Conservation (phyloP, 2,329 filamentous ascomycete species). For the Gaeumannomyces sp. region DNA sequence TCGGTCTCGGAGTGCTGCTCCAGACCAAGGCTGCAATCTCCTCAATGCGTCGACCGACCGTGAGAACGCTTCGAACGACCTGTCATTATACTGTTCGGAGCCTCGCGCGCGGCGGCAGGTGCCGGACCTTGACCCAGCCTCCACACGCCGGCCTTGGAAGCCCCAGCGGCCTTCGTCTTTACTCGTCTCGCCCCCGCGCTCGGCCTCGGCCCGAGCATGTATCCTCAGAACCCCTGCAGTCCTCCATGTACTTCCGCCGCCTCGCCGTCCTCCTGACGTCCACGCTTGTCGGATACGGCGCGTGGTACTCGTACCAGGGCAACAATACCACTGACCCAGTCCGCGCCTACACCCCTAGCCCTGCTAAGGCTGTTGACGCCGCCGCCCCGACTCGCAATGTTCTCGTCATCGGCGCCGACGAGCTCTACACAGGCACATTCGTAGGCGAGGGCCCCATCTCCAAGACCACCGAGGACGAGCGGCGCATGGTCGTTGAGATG, state of each 20-base stretch:
- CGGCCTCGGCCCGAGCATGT: slow-evolving; percentile 27
- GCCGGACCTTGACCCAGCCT: slow-evolving; percentile 7
- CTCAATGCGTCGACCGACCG: slow-evolving; percentile 65
- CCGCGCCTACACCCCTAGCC: slow-evolving; percentile 8
- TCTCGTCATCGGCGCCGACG: slow-evolving; percentile 81
- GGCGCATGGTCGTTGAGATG: slow-evolving; percentile 89
- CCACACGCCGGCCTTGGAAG: slow-evolving; percentile 9
- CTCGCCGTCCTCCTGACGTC: slow-evolving; percentile 62
- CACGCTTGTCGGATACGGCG: slow-evolving; percentile 67
- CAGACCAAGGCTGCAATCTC: slow-evolving; percentile 25
- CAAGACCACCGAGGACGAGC: slow-evolving; percentile 80
- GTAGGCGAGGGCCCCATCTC: slow-evolving; percentile 80
- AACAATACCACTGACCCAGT: slow-evolving; percentile 12
- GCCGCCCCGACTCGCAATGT: slow-evolving; percentile 56
- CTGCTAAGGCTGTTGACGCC: slow-evolving; percentile 16
- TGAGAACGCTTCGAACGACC: slow-evolving; percentile 62
- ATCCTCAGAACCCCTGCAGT: slow-evolving; percentile 46
- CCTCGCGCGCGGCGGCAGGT: slow-evolving; percentile 36
- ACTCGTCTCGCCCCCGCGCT: slow-evolving; percentile 23
- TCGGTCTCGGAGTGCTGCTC: slow-evolving; percentile 1
- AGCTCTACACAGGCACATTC: slow-evolving; percentile 82
- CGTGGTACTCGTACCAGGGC: slow-evolving; percentile 66
- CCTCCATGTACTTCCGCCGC: slow-evolving; percentile 71
- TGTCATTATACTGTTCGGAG: slow-evolving; percentile 58
- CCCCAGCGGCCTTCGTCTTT: slow-evolving; percentile 34